A percentile compares a stretch with the other conserved stretches of the same genome.
phyloP scores from a whole-genome alignment of 2,329 filamentous ascomycete species.

The Blumeria graminis region DNA sequence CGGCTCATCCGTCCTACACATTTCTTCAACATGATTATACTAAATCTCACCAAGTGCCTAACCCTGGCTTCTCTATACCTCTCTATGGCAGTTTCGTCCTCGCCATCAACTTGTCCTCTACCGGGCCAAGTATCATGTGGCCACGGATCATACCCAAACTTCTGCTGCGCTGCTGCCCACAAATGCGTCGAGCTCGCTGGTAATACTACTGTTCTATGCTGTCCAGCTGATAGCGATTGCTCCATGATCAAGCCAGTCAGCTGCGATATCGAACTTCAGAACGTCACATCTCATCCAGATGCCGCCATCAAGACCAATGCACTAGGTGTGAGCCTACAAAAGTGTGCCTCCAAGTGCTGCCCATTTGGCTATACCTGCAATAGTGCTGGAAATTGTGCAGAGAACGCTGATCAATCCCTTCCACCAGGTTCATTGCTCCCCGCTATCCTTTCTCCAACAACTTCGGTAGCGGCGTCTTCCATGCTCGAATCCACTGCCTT shows the following conservation, averaged over 20 bases:
- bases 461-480: not conserved
- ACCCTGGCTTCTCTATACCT: no score
- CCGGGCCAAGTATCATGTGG: slow-evolving; percentile 4
- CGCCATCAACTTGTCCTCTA: not conserved
- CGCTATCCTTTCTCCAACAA: slow-evolving; percentile 7
- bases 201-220: slow-evolving; percentile 47
- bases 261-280: slow-evolving; percentile 37
- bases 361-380: slow-evolving; percentile 47
- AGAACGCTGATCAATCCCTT: slow-evolving; percentile 25
- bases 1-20: no score
- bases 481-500: slow-evolving; percentile 9
- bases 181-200: slow-evolving; percentile 37
- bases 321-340: slow-evolving; percentile 28
- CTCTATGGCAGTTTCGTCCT: no score
- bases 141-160: slow-evolving; percentile 30
- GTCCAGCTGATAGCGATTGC: slow-evolving; percentile 34
- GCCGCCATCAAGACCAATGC: slow-evolving; percentile 43
- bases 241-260: slow-evolving; percentile 34
- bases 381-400: slow-evolving; percentile 21
- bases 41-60: no score
- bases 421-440: slow-evolving; percentile 4
- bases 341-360: slow-evolving; percentile 39
- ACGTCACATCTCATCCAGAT: slow-evolving; percentile 28
- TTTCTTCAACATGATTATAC: no score
- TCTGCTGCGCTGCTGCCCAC: slow-evolving; percentile 35